Base-by-base conservation (phyloP, 2,329 filamentous ascomycete genomes). In the Exophiala dermatitidis region DNA sequence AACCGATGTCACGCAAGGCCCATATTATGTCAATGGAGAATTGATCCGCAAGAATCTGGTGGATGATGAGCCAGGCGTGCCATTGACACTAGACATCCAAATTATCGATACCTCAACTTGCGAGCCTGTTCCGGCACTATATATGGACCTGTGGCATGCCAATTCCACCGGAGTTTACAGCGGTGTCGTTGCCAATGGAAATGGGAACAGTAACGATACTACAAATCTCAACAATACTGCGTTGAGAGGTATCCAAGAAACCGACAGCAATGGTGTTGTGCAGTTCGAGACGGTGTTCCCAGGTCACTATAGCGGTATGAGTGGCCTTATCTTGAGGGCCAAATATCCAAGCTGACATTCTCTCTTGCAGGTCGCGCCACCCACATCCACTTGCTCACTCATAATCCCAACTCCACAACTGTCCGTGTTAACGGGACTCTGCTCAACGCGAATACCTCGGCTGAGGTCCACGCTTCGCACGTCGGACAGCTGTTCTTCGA, bases 401-500 rank as follows among this genome's bases (percentile, higher is more conserved):
- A 70, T 62, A 48, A 34, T 19, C 31, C 53, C 46, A 65, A 66
- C 49, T 60, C 62, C 30, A 66, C 66, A 6, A 54, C 50, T 3
- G 63, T 72, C 3, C 69, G 72, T 42, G 66, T 68, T 30, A 66
- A 65, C 7, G 42, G n/a, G 37, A 57, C 43, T 2, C 63, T 72
- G 4, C 69, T 73, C 43, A 12, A 12, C 31, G 32, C 46, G 4
- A 46, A 53, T 29, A 60, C 70, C 44, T 81, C 77, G 63, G 77
- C 76, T 50, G 78, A 78, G 53, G 74, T 79, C 57, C 72, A 68
- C 47, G 74, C 79, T 53, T 75, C 77, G 5, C 81, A 85, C 68
- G 74, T 84, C 37, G 82, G 82, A 12, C 82, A 86, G 65, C 64
- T 82, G 47, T 85, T 82, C 73, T 82, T 82, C 52, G 80, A 85